Percentiles rank a stretch among this genome's conserved stretches.
Conservation (phyloP, 2,329 filamentous ascomycete genomes). For the Alternaria postmessia region DNA sequence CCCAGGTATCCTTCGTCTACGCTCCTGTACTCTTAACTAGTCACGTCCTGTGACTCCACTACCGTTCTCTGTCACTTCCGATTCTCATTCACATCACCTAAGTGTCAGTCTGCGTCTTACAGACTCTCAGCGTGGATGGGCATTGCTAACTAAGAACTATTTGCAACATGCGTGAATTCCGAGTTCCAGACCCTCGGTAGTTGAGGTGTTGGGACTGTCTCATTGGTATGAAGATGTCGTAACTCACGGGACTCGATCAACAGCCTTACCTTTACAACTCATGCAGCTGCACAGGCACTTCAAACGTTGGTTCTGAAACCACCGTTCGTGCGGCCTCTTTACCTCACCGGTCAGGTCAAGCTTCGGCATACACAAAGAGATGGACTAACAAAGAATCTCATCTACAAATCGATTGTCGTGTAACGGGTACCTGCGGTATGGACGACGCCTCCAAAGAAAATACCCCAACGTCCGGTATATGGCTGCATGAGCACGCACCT, state of each 20-base stretch:
- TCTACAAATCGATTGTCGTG: constrained; percentile 20
- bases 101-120: constrained; percentile 7
- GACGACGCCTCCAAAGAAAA: constrained; percentile 23
- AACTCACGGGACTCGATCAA: neutral
- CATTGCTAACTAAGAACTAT: constrained; percentile 26
- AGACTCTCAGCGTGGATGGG: constrained; percentile 12
- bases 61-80: constrained; percentile 12
- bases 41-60: constrained; percentile 13
- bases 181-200: constrained; percentile 26
- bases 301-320: constrained; percentile 1
- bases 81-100: neutral
- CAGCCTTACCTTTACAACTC: neutral
- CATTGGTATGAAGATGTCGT: constrained; percentile 14
- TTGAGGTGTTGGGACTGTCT: constrained; percentile 16
- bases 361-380: constrained; percentile 10
- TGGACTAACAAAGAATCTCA: constrained; percentile 17
- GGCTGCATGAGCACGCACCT: constrained; percentile 39
- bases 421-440: constrained; percentile 27
- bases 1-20: constrained; percentile 27
- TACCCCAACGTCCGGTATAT: constrained; percentile 25
- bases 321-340: neutral
- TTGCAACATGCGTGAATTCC: constrained; percentile 33
- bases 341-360: constrained; percentile 2
- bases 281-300: neutral
- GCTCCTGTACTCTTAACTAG: constrained; percentile 20